Evolutionary conservation across 2,329 filamentous ascomycete species (phyloP).

Genomic region (Aspergillus sp.): DNA sequence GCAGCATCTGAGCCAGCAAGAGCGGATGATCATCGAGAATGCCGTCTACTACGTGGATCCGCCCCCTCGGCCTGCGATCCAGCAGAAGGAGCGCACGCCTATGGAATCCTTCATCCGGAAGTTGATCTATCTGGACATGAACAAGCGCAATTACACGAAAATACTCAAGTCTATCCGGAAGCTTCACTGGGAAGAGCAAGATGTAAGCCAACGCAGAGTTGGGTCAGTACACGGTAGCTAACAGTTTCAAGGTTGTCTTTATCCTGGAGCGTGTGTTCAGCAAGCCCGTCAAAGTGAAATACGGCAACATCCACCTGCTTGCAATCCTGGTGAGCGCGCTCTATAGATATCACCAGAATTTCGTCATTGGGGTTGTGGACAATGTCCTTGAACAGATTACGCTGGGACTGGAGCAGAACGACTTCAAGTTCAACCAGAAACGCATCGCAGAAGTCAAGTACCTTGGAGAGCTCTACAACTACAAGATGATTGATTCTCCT

Average conservation of each 20-base stretch:
- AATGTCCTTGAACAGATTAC: conserved; percentile 84
- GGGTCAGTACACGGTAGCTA: neutral
- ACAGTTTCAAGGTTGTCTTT: conserved; percentile 57
- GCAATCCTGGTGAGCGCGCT: conserved; percentile 85
- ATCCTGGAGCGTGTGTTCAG: conserved; percentile 89
- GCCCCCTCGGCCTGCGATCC: conserved; percentile 86
- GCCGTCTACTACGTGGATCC: conserved; percentile 97
- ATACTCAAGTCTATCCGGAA: conserved; percentile 91
- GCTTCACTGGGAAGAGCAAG: conserved; percentile 93
- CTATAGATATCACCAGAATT: conserved; percentile 87
- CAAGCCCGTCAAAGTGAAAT: conserved; percentile 96
- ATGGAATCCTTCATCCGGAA: conserved; percentile 92
- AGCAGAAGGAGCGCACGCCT: conserved; percentile 93
- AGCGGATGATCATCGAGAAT: conserved; percentile 98
- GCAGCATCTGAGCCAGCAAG: conserved; percentile 90
- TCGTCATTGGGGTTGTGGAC: conserved; percentile 88
- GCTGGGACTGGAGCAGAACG: conserved; percentile 87
- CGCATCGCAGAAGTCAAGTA: conserved; percentile 96
- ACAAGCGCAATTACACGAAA: conserved; percentile 89
- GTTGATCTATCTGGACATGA: conserved; percentile 89
- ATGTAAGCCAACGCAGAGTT: conserved; percentile 48
- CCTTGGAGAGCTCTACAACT: conserved; percentile 93
- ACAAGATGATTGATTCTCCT: conserved; percentile 91
- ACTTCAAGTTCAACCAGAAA: conserved; percentile 96
- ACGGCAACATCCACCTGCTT: conserved; percentile 90